Evolutionary conservation across 1,284 basidiomycete genomes (phyloP), one percentile per base, ranked within the genome.

Genomic region (Thecaphora thlaspeos): DNA sequence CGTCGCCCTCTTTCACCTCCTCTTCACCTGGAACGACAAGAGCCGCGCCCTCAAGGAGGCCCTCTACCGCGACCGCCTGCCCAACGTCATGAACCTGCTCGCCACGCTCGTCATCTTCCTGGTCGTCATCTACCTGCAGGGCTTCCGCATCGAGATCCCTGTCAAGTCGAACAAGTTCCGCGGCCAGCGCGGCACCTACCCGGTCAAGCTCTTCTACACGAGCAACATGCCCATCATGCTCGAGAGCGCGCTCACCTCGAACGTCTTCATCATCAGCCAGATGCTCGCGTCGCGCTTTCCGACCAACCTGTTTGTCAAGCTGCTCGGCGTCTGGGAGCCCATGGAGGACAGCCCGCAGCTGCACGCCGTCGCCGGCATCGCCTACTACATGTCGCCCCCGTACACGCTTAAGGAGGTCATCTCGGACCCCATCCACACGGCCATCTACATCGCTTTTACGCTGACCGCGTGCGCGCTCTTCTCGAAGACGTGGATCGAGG

Each of bases 191-290:
- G 92, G 90, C 43, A 86, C 86, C 34, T 98, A 95, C 83, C 94
- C 95, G 55, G 86, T 98, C 82, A 98, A 97, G 82, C 86, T 98
- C 41, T 98, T 98, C 83, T 98, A 98, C 82, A 97, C 94, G 22
- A 88, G 86, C 63, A 98, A 97, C 84, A 97, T 97, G 94, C 93
- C 94, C 62, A 98, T 98, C 83, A 98, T 98, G 94, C 86, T 98
- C 66, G 90, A 97, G 81, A 88, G 86, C 23, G 93, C 94, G 12
- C 83, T 97, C 56, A 93, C 91, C 10, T 89, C 87, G 61, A 96
- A 98, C 81, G 86, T 97, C 24, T 97, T 93, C 82, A 90, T 98
- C 79, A 85, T 98, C 76, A 90, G 87, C 41, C 95, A 97, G 81
- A 97, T 97, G 94, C 68, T 77, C 34, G 67, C 71, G 84, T 96